Percentiles rank a stretch among this genome's conserved stretches.
Evolutionary conservation across 108 stramenopile species (phyloP).

Genomic region (Schizochytrium sp.): DNA sequence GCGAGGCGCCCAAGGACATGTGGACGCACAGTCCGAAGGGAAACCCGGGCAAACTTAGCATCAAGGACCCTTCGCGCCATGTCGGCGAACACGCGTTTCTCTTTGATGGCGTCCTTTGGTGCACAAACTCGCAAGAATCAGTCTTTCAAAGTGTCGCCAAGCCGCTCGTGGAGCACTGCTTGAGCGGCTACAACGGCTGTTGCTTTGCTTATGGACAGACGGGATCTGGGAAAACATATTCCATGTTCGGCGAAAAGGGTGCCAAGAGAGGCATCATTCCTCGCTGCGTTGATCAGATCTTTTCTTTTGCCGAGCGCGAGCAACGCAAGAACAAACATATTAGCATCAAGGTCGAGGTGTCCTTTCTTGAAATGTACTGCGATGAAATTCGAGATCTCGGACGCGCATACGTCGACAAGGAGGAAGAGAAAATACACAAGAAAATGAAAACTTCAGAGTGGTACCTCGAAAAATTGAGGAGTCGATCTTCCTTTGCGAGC

Average conservation of each 20-base stretch:
- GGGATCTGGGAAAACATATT: constrained; percentile 39
- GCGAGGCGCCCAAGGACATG: constrained; percentile 35
- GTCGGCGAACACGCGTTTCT: constrained; percentile 38
- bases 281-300: constrained; percentile 43
- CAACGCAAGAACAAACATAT: background rate
- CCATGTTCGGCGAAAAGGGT: constrained; percentile 45
- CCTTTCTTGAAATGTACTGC: constrained; percentile 57
- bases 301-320: constrained; percentile 26
- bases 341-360: constrained; percentile 25
- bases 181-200: constrained; percentile 51
- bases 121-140: constrained; percentile 33
- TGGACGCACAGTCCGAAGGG: background rate
- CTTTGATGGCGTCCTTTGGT: constrained; percentile 52
- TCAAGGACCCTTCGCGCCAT: background rate
- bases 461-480: background rate
- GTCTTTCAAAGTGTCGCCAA: constrained; percentile 29
- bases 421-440: background rate
- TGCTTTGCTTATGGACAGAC: constrained; percentile 59
- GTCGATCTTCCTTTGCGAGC: background rate
- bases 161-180: constrained; percentile 39
- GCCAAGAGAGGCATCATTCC: constrained; percentile 48
- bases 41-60: background rate
- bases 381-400: constrained; percentile 55
- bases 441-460: background rate
- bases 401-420: constrained; percentile 27